Evolutionary conservation across 106 monocot genomes (phyloP), one percentile per base, ranked within the genome.

Genomic region (Allium cepa): DNA sequence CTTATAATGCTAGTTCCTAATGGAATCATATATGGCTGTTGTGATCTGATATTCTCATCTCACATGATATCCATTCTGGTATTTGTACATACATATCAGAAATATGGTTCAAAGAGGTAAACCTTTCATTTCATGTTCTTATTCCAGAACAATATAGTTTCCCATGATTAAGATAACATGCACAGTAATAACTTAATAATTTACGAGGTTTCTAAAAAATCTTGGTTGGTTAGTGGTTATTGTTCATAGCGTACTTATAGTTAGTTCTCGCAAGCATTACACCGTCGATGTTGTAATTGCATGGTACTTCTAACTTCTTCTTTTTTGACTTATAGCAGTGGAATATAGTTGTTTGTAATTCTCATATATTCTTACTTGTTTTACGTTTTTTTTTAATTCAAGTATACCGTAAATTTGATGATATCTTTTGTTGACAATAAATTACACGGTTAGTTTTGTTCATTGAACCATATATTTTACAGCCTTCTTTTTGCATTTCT

Each of bases 31-130:
- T 94, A 79, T 80, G 94, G 94, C 60, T 94, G n/a, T 71, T 90
- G 94, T 67, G 90, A 94, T 69, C 62, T 94, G 80, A 94, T 94
- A 64, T 94, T 94, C 83, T 94, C 94, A 48, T 94, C 94, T 13
- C 94, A 94, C 74, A 94, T 94, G 94, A 94, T 94, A 67, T 94
- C 90, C 66, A 83, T 85, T 16, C 66, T 94, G 60, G 90, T 94
- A 48, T 94, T 94, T 76, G 94, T 94, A 52, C 78, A 53, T 18
- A 87, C 90, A 28, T 94, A 90, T 58, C 76, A 81, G 11, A 94
- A 90, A 67, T 94, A 90, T 78, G 94, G 94, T 3, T 83, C 85
- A 16, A 94, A 83, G 55, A 90, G 90, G 94, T 90, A 74, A 46
- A 71, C 17, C 36, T 36, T 36, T 36, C 4, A 4, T 36, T 36